Conservation (phyloP, 306 rosid species). For the Ormosia emarginata region DNA sequence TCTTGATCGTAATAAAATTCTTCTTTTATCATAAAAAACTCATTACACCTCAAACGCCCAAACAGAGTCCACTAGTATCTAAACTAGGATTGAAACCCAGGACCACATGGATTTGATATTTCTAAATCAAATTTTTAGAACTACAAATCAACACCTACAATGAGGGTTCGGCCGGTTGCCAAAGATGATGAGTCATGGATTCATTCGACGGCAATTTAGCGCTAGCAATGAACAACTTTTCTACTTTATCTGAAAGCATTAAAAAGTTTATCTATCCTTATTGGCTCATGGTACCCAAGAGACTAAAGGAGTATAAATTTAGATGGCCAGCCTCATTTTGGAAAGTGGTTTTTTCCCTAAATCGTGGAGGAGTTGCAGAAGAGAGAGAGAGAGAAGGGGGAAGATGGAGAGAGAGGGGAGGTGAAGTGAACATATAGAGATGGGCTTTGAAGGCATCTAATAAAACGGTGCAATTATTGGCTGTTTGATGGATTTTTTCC, state of each 20-base stretch:
- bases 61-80: background rate
- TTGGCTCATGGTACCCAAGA: background rate
- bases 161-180: background rate
- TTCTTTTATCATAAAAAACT: too few species aligned
- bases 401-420: background rate
- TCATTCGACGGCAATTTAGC: background rate
- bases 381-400: background rate
- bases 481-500: background rate
- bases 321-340: background rate
- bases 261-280: background rate
- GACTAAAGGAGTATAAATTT: background rate
- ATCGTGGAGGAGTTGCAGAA: background rate
- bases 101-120: conserved; percentile 1
- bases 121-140: background rate
- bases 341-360: background rate
- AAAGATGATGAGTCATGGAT: background rate
- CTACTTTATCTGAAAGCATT: background rate
- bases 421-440: background rate
- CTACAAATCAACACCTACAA: background rate
- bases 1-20: too few species aligned
- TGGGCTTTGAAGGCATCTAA: background rate
- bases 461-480: background rate
- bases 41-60: background rate
- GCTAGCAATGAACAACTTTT: background rate
- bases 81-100: background rate